Conservation (phyloP, 129 eudicot species). For the Apium graveolens region DNA sequence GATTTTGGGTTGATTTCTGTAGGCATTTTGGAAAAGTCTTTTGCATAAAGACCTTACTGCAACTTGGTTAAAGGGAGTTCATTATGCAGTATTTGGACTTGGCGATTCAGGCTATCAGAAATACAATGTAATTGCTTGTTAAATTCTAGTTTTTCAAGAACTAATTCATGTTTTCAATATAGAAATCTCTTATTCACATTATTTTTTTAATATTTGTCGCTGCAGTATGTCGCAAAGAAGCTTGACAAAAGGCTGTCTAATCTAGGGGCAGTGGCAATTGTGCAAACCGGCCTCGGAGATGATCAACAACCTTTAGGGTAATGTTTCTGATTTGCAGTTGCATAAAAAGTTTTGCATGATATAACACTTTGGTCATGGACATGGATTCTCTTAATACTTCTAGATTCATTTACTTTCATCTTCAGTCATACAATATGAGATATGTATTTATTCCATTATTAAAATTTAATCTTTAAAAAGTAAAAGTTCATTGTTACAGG, state of each 20-base stretch:
- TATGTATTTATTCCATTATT: too few relatives aligned
- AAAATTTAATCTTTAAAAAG: too few relatives aligned
- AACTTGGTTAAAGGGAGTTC: slow-evolving; percentile 61
- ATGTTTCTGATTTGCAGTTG: not conserved
- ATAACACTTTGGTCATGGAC: not conserved
- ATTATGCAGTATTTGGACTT: slow-evolving; percentile 88
- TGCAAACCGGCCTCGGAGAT: slow-evolving; percentile 91
- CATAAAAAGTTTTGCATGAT: not conserved
- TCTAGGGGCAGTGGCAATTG: slow-evolving; percentile 64
- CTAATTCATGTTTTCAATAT: slow-evolving; percentile 3
- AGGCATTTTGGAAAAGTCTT: slow-evolving; percentile 78
- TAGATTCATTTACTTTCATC: not conserved
- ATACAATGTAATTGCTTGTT: slow-evolving; percentile 58
- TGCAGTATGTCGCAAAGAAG: slow-evolving; percentile 90
- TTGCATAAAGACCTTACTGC: slow-evolving; percentile 50
- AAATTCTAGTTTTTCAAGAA: not conserved
- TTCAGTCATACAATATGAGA: not conserved
- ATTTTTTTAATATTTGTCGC: not conserved
- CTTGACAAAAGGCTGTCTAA: slow-evolving; percentile 74
- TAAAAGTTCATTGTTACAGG: slow-evolving; percentile 31
- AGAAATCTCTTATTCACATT: not conserved
- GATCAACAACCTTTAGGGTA: slow-evolving; percentile 99
- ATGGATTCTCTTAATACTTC: not conserved
- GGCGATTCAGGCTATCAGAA: slow-evolving; percentile 94
- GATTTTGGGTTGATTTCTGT: slow-evolving; percentile 8